phyloP scores from a whole-genome alignment of 2,329 filamentous ascomycete genomes.

The Paraconiothyrium sp. region DNA sequence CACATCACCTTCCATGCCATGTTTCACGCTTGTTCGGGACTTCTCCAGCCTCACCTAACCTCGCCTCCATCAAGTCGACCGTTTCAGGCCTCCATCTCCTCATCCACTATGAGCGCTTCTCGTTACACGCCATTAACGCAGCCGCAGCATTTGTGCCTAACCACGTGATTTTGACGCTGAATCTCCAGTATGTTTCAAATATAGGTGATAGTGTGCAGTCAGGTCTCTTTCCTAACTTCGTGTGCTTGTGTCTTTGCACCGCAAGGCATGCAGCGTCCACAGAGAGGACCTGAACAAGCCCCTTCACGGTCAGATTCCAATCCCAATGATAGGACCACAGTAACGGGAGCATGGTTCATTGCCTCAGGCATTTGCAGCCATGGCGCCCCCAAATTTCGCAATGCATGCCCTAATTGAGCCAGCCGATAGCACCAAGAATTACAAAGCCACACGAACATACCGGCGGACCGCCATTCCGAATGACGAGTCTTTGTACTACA shows the following conservation, averaged over 20 bases:
- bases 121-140: conserved; percentile 5
- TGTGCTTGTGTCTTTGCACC: not conserved
- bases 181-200: not conserved
- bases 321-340: not conserved
- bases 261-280: not conserved
- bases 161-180: not conserved
- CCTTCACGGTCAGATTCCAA: not conserved
- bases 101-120: not conserved
- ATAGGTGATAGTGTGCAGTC: conserved; percentile 3
- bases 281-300: not conserved
- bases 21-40: not conserved
- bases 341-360: not conserved
- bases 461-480: not conserved
- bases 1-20: not conserved
- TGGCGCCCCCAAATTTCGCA: not conserved
- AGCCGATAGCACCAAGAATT: not conserved
- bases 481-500: conserved; percentile 9
- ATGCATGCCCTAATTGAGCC: not conserved
- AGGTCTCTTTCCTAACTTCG: conserved; percentile 1
- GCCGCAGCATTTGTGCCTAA: not conserved
- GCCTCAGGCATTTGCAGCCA: not conserved
- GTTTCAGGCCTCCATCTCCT: conserved; percentile 7
- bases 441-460: not conserved
- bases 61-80: not conserved
- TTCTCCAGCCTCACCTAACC: not conserved